Evolutionary conservation across 164 flowering plant genomes (phyloP).

Genomic region (Dillenia suffruticosa): DNA sequence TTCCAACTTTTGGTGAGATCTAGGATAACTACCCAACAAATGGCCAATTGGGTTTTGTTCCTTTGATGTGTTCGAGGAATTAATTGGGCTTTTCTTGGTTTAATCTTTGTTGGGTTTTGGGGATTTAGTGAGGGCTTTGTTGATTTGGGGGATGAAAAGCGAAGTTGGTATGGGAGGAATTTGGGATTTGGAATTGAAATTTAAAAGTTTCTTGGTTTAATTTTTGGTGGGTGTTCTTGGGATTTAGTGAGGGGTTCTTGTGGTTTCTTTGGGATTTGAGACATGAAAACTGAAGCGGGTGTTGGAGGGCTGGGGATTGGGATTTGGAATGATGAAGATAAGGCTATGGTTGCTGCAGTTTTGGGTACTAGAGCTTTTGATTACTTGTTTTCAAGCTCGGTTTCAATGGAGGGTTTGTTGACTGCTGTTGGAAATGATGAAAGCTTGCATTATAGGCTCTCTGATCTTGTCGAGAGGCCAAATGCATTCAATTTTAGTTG

Average conservation of each 20-base stretch:
- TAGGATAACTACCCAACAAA: no score
- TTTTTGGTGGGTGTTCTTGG: conserved; percentile 4
- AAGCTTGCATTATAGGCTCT: conserved; percentile 73
- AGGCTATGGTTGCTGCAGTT: conserved; percentile 57
- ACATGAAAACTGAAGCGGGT: conserved; percentile 42
- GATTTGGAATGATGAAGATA: conserved; percentile 67
- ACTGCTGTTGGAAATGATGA: conserved; percentile 49
- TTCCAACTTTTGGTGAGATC: no score
- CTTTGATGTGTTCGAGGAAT: no score
- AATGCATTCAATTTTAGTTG: conserved; percentile 62
- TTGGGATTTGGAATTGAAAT: conserved; percentile 1
- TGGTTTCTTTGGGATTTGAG: conserved; percentile 6
- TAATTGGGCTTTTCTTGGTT: no score
- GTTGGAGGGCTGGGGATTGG: conserved; percentile 21
- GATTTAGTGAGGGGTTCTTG: conserved; percentile 1
- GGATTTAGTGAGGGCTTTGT: no score
- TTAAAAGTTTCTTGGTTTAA: conserved; percentile 6
- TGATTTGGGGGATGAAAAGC: no score
- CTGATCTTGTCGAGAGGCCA: conserved; percentile 80
- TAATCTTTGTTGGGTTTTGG: no score
- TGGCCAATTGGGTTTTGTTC: no score
- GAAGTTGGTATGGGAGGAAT: no score
- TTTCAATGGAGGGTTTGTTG: conserved; percentile 45
- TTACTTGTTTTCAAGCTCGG: conserved; percentile 54
- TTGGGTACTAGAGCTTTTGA: conserved; percentile 65